phyloP scores from a whole-genome alignment of 179 eudicot genomes.

The Gypsophila paniculata region DNA sequence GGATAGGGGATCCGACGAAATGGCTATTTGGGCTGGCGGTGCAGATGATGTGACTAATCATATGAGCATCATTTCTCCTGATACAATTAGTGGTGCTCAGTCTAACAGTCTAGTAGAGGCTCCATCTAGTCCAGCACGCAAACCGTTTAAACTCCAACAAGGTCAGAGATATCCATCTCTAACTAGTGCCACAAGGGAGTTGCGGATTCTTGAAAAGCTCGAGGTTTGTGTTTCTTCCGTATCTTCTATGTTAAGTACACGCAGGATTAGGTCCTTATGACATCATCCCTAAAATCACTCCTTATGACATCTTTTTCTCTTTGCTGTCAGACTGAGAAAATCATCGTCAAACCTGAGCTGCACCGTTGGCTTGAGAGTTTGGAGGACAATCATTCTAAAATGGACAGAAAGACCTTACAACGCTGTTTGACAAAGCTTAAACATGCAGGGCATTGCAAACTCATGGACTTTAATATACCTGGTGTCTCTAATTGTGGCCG shows the following conservation, averaged over 20 bases:
- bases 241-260: background rate
- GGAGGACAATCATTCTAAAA: constrained; percentile 58
- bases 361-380: constrained; percentile 70
- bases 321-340: constrained; percentile 58
- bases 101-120: constrained; percentile 33
- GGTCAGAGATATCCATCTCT: constrained; percentile 70
- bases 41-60: constrained; percentile 24
- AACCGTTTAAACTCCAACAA: constrained; percentile 42
- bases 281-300: background rate
- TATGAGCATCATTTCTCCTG: constrained; percentile 26
- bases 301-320: constrained; percentile 5
- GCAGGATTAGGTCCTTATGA: background rate
- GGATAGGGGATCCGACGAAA: constrained; percentile 28
- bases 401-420: constrained; percentile 73
- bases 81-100: constrained; percentile 25
- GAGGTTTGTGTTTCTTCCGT: constrained; percentile 43
- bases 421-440: constrained; percentile 72
- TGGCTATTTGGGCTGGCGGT: constrained; percentile 30
- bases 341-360: constrained; percentile 73
- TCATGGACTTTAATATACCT: constrained; percentile 57
- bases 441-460: constrained; percentile 69
- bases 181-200: constrained; percentile 71
- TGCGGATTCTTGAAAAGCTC: constrained; percentile 62
- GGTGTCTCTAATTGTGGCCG: constrained; percentile 73
- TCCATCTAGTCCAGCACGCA: constrained; percentile 34